A percentile compares a stretch with the other conserved stretches of the same genome.
Conservation (phyloP, 2,329 filamentous ascomycete species). For the Apiospora marii region DNA sequence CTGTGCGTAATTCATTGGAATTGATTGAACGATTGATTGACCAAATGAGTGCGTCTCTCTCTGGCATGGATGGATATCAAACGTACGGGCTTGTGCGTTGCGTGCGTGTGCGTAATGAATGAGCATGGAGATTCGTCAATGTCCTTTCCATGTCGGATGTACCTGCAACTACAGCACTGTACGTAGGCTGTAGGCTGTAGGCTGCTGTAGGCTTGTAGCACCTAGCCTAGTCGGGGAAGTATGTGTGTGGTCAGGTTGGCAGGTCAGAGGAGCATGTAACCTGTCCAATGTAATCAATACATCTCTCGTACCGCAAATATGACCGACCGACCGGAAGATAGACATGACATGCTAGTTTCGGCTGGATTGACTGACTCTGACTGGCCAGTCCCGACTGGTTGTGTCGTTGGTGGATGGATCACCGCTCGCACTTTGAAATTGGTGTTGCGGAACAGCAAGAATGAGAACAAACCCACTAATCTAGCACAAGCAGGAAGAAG, state of each 20-base stretch:
- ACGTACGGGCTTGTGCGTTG: slow-evolving; percentile 10
- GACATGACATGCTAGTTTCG: slow-evolving; percentile 22
- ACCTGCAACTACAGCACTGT: background rate
- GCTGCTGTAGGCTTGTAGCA: background rate
- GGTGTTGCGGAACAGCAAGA: slow-evolving; percentile 18
- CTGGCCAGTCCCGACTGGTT: slow-evolving; percentile 19
- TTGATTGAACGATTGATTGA: slow-evolving; percentile 9
- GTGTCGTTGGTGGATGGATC: slow-evolving; percentile 23
- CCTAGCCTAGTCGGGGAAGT: slow-evolving; percentile 8
- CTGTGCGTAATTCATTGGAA: slow-evolving; percentile 12
- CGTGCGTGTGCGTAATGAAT: slow-evolving; percentile 11
- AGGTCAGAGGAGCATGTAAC: slow-evolving; percentile 15
- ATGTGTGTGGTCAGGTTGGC: background rate
- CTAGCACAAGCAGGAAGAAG: slow-evolving; percentile 22
- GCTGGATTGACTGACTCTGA: slow-evolving; percentile 21
- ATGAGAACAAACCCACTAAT: slow-evolving; percentile 21
- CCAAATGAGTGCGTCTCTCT: slow-evolving; percentile 4
- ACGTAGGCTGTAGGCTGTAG: too few species aligned
- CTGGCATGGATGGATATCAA: slow-evolving; percentile 13
- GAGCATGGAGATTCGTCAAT: background rate
- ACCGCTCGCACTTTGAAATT: slow-evolving; percentile 17
- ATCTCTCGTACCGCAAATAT: slow-evolving; percentile 16
- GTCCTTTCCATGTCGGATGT: background rate
- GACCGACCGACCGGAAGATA: slow-evolving; percentile 11
- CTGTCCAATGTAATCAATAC: slow-evolving; percentile 5